Percentiles rank a stretch among this genome's conserved stretches.
phyloP scores from a whole-genome alignment of 306 rosid genomes.

The Delonix regia region DNA sequence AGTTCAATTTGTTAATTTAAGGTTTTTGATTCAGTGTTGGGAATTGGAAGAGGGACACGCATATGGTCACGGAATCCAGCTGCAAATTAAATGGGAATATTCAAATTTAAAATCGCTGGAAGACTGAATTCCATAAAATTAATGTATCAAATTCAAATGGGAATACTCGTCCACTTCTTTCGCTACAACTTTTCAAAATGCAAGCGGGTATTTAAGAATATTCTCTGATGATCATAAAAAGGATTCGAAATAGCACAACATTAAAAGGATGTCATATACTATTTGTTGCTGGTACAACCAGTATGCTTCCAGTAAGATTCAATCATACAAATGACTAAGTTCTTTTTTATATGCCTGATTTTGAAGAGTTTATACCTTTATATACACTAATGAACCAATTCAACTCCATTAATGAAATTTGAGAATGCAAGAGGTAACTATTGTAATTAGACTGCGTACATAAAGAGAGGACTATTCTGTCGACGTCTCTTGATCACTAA shows the following conservation, averaged over 20 bases:
- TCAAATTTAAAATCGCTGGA: background rate
- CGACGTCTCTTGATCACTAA: background rate
- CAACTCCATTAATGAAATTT: background rate
- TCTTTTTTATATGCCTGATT: too few species aligned
- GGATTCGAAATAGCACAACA: too few species aligned
- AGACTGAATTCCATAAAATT: background rate
- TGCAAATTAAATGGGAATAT: too few species aligned
- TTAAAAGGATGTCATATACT: too few species aligned
- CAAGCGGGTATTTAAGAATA: background rate
- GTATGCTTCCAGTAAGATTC: too few species aligned
- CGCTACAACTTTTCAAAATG: too few species aligned
- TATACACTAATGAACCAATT: background rate
- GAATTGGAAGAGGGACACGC: too few species aligned
- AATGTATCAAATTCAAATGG: background rate
- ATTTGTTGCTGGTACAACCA: too few species aligned
- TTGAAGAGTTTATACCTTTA: too few species aligned
- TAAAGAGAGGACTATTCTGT: background rate
- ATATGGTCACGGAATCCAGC: too few species aligned
- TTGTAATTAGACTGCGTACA: background rate
- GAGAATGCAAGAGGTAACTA: background rate
- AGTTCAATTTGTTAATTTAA: background rate
- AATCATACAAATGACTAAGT: too few species aligned
- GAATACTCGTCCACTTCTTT: background rate
- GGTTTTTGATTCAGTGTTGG: background rate
- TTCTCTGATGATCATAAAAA: background rate